These are phyloP conservation scores for Cyclotella distinguenda DNA, from an alignment of 108 stramenopile genomes.

Conservation along the genomic window DNA sequence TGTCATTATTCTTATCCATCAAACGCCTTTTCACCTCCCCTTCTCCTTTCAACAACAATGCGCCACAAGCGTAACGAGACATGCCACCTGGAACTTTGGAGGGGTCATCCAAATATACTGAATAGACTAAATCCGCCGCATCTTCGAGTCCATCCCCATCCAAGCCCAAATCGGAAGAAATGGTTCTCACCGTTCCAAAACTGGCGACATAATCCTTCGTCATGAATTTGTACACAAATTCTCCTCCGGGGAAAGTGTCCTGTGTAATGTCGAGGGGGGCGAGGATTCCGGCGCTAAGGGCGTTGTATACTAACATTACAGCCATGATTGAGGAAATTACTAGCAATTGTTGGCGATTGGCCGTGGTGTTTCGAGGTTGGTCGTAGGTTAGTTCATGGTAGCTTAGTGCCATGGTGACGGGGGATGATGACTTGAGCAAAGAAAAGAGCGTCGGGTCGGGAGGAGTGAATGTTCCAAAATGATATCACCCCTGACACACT, in stretches of 20 bases:
- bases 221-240: conserved; percentile 62
- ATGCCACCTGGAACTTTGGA: conserved; percentile 41
- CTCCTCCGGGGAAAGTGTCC: conserved; percentile 64
- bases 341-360: conserved; percentile 52
- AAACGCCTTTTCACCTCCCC: conserved; percentile 27
- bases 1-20: conserved; percentile 40
- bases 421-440: neutral
- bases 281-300: conserved; percentile 57
- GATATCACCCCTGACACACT: too few species aligned
- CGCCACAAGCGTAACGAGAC: conserved; percentile 61
- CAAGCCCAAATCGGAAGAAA: conserved; percentile 42
- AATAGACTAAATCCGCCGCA: conserved; percentile 56
- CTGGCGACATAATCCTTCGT: conserved; percentile 70
- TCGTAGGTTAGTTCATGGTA: conserved; percentile 78
- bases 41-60: conserved; percentile 30
- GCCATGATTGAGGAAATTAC: conserved; percentile 58
- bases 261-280: conserved; percentile 12
- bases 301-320: conserved; percentile 34
- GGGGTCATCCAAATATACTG: conserved; percentile 67
- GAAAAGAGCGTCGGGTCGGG: too few species aligned
- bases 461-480: too few species aligned
- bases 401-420: conserved; percentile 50
- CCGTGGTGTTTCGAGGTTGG: conserved; percentile 55
- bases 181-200: conserved; percentile 21
- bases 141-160: conserved; percentile 3